A percentile compares a stretch with the other conserved stretches of the same genome.
phyloP scores from a whole-genome alignment of 495 filamentous ascomycete genomes.

The Chaetomium tenue region DNA sequence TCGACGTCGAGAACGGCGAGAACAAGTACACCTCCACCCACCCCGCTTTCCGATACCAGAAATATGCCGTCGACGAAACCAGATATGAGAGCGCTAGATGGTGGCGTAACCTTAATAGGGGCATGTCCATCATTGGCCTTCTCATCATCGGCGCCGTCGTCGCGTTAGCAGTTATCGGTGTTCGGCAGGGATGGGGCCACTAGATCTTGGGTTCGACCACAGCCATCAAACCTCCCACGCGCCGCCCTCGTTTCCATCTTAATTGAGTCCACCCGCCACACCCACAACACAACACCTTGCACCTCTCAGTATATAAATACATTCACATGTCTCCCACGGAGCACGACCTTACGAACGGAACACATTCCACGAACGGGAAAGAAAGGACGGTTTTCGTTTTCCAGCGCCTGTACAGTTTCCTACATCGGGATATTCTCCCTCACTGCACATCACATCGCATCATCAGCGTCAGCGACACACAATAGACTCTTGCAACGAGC shows the following conservation, averaged over 20 bases:
- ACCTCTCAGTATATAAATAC: conserved; percentile 4
- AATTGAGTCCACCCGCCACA: not conserved
- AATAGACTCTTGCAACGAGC: not conserved
- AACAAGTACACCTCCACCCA: conserved; percentile 37
- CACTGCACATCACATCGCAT: conserved; percentile 4
- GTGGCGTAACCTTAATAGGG: conserved; percentile 90
- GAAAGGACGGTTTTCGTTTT: not conserved
- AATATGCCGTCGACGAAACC: conserved; percentile 52
- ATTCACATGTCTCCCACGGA: not conserved
- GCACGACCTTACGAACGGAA: conserved; percentile 28
- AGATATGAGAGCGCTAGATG: conserved; percentile 79
- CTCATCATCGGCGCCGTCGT: conserved; percentile 74
- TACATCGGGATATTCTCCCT: not conserved
- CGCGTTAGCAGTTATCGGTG: conserved; percentile 59
- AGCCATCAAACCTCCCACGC: not conserved
- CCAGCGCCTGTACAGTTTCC: conserved; percentile 22
- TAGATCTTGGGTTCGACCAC: not conserved
- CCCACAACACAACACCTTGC: not conserved
- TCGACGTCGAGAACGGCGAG: conserved; percentile 36
- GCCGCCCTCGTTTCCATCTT: not conserved
- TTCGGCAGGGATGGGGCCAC: conserved; percentile 40
- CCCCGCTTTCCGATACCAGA: conserved; percentile 45
- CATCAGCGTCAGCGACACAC: not conserved
- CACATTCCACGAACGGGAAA: conserved; percentile 21
- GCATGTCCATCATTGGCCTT: conserved; percentile 77